Conservation (phyloP, 495 filamentous ascomycete genomes). For the Lasiosphaeria miniovina region DNA sequence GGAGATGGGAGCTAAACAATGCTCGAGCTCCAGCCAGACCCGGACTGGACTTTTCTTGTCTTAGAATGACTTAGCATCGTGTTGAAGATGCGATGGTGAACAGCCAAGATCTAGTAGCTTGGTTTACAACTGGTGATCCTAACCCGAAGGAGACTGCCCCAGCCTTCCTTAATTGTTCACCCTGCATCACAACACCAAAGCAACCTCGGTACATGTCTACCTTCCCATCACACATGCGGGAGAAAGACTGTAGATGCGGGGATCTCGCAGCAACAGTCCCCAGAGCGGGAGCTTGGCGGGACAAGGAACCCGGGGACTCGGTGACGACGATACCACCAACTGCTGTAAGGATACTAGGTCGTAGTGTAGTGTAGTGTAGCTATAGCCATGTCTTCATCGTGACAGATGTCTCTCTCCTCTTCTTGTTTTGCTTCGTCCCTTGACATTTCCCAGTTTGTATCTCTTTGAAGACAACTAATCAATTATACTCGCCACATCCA, state of each 20-base stretch:
- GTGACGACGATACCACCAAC: background rate
- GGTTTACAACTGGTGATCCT: background rate
- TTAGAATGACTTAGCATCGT: no score
- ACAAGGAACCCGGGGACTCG: background rate
- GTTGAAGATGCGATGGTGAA: no score
- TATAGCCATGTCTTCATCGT: background rate
- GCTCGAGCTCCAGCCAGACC: no score
- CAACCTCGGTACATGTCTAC: slow-evolving; percentile 15
- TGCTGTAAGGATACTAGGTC: no score
- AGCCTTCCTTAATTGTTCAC: slow-evolving; percentile 5
- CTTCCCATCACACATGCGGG: slow-evolving; percentile 5
- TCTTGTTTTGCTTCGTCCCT: no score
- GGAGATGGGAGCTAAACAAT: no score
- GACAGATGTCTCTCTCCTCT: no score
- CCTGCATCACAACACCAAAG: slow-evolving; percentile 10
- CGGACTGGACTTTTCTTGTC: no score
- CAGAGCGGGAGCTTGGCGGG: background rate
- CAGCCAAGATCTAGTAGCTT: background rate
- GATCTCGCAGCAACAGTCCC: background rate
- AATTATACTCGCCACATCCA: no score
- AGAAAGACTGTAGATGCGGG: background rate
- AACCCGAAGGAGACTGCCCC: slow-evolving; percentile 1
- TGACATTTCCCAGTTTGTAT: no score
- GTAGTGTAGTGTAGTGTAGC: background rate
- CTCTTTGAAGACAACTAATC: no score